phyloP scores from a whole-genome alignment of 108 stramenopile species.

The Ochromonas danica region DNA sequence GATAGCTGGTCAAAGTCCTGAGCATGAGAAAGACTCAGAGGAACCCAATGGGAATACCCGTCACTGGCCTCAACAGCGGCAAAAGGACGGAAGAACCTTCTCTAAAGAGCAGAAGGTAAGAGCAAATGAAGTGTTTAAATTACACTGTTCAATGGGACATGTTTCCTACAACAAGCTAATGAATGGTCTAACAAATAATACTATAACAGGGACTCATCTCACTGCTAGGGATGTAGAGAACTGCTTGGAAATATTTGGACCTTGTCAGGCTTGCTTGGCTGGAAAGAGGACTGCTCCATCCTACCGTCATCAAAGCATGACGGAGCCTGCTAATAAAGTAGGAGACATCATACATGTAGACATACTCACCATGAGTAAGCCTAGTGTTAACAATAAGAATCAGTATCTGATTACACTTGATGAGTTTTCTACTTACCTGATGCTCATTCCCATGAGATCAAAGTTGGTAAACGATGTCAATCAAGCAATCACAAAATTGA shows the following conservation, averaged over 20 bases:
- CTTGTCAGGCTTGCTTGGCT: background rate
- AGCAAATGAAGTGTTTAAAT: slow-evolving; percentile 5
- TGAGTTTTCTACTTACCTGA: background rate
- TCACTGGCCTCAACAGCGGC: slow-evolving; percentile 12
- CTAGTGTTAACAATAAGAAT: background rate
- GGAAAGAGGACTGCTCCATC: background rate
- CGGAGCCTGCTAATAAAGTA: background rate
- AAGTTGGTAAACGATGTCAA: background rate
- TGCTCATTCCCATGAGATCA: background rate
- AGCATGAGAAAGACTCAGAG: slow-evolving; percentile 5
- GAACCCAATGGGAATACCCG: slow-evolving; percentile 13
- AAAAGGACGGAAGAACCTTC: slow-evolving; percentile 18
- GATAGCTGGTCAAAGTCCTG: slow-evolving; percentile 14
- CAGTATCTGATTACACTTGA: slow-evolving; percentile 4
- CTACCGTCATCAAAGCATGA: background rate
- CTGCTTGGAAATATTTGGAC: background rate
- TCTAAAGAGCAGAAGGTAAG: background rate
- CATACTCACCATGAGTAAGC: background rate
- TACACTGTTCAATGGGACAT: slow-evolving; percentile 22
- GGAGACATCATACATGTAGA: slow-evolving; percentile 6
- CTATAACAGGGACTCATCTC: slow-evolving; percentile 17
- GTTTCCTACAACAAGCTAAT: background rate
- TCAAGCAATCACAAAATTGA: slow-evolving; percentile 9
- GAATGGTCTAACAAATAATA: slow-evolving; percentile 19
- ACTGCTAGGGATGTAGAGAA: slow-evolving; percentile 2